Conservation (phyloP, 202 grass and related monocot species). For the Zoysia matrella region DNA sequence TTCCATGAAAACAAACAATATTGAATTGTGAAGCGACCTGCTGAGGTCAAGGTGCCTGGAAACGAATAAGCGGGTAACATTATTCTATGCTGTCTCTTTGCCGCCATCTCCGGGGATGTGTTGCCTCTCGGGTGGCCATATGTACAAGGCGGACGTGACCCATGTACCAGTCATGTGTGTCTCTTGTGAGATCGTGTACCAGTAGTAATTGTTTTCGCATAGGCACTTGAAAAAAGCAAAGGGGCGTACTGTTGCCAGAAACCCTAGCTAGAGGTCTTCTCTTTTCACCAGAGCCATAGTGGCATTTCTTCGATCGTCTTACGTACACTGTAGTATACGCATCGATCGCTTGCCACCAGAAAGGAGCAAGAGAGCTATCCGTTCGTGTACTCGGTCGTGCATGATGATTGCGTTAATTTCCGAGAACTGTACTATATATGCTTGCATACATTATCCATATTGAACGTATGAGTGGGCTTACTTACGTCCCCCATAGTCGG, state of each 20-base stretch:
- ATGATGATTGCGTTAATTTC: conserved; percentile 4
- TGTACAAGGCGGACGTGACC: conserved; percentile 54
- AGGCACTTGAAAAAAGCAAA: conserved; percentile 40
- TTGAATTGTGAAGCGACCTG: conserved; percentile 10
- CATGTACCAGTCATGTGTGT: conserved; percentile 62
- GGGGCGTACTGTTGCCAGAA: conserved; percentile 42
- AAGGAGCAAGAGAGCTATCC: conserved; percentile 2
- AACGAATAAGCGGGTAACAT: conserved; percentile 41
- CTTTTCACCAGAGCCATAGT: conserved; percentile 25
- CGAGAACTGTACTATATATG: conserved; percentile 17
- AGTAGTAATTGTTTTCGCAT: conserved; percentile 42
- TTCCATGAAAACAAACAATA: conserved; percentile 8
- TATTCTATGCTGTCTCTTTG: conserved; percentile 75
- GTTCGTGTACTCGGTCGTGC: conserved; percentile 1
- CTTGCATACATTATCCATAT: conserved; percentile 36
- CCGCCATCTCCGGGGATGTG: conserved; percentile 73
- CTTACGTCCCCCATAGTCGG: neutral
- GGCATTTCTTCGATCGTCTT: too few species aligned
- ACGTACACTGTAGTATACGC: neutral
- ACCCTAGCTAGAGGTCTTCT: conserved; percentile 27
- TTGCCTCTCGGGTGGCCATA: conserved; percentile 50
- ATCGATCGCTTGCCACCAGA: conserved; percentile 14
- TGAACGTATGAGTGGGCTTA: conserved; percentile 23
- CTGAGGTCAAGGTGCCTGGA: conserved; percentile 35
- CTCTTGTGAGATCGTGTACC: neutral